phyloP scores from a whole-genome alignment of 306 rosid species.

The Benincasa hispida region DNA sequence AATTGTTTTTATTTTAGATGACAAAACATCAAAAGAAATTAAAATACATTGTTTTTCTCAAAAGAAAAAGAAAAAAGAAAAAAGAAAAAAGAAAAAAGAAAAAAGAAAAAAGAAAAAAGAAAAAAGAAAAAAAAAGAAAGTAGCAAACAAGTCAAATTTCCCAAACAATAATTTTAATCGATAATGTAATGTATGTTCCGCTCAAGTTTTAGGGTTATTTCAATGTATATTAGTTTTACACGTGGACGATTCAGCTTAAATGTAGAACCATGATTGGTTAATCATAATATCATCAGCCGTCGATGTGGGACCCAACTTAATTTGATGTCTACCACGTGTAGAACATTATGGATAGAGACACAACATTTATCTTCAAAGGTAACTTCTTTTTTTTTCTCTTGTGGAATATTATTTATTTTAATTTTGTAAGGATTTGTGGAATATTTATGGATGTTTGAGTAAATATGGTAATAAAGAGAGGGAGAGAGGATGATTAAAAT shows the following conservation, averaged over 20 bases:
- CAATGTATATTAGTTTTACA: not conserved
- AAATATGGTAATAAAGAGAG: too few relatives aligned
- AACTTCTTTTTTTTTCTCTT: not conserved
- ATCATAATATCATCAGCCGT: not conserved
- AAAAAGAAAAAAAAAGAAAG: not conserved
- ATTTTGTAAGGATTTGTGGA: too few relatives aligned
- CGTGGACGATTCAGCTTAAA: not conserved
- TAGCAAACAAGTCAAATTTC: not conserved
- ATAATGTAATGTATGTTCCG: not conserved
- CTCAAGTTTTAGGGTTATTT: not conserved
- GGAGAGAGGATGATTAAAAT: too few relatives aligned
- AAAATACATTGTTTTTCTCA: too few relatives aligned
- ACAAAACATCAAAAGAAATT: too few relatives aligned
- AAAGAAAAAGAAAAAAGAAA: too few relatives aligned
- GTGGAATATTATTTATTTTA: not conserved
- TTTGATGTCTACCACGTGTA: slow-evolving; percentile 1
- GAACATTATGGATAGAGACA: not conserved
- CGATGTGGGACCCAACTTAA: not conserved
- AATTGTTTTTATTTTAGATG: too few relatives aligned
- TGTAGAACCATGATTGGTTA: not conserved
- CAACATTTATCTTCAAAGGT: not conserved
- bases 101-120: too few relatives aligned
- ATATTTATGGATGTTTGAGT: too few relatives aligned
- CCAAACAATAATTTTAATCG: not conserved
- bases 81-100: too few relatives aligned